phyloP scores from a whole-genome alignment of 108 stramenopile genomes.

The Stephanodiscus triporus region DNA sequence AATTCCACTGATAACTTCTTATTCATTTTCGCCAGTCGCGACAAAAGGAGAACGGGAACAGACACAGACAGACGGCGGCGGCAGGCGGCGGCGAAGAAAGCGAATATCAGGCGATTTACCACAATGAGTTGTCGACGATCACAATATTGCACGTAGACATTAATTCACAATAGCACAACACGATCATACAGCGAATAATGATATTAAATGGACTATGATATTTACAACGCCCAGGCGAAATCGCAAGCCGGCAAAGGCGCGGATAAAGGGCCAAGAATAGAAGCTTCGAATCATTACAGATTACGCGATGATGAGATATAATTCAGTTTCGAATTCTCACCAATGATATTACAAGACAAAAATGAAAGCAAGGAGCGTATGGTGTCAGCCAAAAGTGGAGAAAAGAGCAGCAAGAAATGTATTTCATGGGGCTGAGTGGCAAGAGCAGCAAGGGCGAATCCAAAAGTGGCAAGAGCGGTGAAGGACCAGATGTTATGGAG shows the following conservation, averaged over 20 bases:
- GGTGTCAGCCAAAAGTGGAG: no score
- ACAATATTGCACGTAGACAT: no score
- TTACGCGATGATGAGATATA: background rate
- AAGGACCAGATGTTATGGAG: background rate
- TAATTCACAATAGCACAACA: no score
- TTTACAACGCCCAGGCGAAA: background rate
- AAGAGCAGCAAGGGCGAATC: background rate
- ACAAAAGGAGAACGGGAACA: background rate
- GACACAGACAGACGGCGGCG: background rate
- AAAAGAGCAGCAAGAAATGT: background rate
- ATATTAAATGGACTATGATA: background rate
- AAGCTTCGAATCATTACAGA: background rate
- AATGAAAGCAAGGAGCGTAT: no score
- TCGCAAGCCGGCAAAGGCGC: background rate
- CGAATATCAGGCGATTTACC: background rate
- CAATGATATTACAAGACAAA: no score
- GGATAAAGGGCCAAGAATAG: background rate
- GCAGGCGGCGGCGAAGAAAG: background rate
- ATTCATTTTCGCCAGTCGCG: background rate
- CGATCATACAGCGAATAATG: no score
- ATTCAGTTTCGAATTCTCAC: no score
- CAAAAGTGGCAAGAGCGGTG: background rate
- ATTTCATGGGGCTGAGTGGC: no score
- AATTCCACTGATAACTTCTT: constrained; percentile 1
- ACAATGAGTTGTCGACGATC: no score